A percentile compares a stretch with the other conserved stretches of the same genome.
Evolutionary conservation across 1,139 yeast genomes (phyloP).

Genomic region (Kodamaea anthophila): DNA sequence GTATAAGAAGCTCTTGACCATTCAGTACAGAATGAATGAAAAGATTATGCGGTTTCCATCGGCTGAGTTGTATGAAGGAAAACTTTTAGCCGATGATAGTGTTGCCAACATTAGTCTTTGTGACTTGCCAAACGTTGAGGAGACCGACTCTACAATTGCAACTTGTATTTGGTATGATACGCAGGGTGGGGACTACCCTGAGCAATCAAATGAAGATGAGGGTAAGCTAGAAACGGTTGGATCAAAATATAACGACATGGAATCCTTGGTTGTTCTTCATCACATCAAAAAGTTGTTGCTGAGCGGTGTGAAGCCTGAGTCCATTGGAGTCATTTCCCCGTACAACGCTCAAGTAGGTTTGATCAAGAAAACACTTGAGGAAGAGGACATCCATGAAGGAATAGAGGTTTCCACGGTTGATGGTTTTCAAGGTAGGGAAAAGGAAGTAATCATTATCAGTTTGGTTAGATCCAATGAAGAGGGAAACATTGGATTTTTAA

Average conservation of each 20-base stretch:
- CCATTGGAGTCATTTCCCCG: constrained; percentile 83
- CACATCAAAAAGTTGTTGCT: constrained; percentile 49
- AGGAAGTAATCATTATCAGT: constrained; percentile 65
- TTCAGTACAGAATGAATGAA: constrained; percentile 84
- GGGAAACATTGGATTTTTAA: constrained; percentile 67
- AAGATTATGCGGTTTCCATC: constrained; percentile 80
- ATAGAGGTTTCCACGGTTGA: constrained; percentile 44
- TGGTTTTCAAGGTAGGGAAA: constrained; percentile 58
- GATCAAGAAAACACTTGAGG: constrained; percentile 40
- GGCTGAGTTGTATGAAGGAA: constrained; percentile 51
- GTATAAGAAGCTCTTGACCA: constrained; percentile 49
- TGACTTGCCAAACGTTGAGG: constrained; percentile 52
- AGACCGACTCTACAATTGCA: constrained; percentile 24
- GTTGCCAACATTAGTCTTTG: constrained; percentile 49
- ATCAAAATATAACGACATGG: constrained; percentile 72
- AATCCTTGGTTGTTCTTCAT: constrained; percentile 51
- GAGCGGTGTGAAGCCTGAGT: constrained; percentile 41
- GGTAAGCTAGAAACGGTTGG: constrained; percentile 16
- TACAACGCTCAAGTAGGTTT: constrained; percentile 79
- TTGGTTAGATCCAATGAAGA: constrained; percentile 42
- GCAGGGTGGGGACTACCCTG: constrained; percentile 81
- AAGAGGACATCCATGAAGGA: constrained; percentile 9
- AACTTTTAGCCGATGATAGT: constrained; percentile 55
- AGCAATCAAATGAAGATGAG: constrained; percentile 42
- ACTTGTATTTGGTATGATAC: constrained; percentile 79